Conservation (phyloP, 352 stramenopile genomes). For the Blastocystis sp. region DNA sequence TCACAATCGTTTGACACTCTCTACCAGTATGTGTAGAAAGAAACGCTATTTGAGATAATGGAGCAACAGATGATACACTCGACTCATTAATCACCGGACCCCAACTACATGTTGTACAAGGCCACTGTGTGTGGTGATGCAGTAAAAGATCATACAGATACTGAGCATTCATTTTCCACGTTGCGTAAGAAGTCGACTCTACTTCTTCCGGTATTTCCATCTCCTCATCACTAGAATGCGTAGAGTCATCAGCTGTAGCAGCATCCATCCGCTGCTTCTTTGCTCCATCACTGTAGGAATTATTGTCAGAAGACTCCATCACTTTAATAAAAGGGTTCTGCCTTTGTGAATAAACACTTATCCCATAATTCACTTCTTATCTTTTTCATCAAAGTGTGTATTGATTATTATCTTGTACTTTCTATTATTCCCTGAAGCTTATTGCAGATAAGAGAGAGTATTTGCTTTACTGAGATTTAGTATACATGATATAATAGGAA, state of each 20-base stretch:
- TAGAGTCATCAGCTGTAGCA: not conserved
- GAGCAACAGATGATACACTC: not conserved
- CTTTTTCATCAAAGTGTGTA: no score
- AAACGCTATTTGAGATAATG: constrained; percentile 19
- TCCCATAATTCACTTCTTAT: no score
- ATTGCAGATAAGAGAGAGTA: no score
- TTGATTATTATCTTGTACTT: no score
- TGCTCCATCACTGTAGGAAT: not conserved
- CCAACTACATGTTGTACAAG: constrained; percentile 16
- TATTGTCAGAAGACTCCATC: not conserved
- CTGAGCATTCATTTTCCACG: constrained; percentile 47
- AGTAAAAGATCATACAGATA: constrained; percentile 52
- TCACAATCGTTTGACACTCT: not conserved
- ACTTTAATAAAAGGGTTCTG: not conserved
- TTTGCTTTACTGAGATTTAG: no score
- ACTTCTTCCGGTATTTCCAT: not conserved
- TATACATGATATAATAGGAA: no score
- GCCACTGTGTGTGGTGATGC: constrained; percentile 33
- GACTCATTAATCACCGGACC: constrained; percentile 4
- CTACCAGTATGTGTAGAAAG: constrained; percentile 21
- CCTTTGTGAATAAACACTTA: no score
- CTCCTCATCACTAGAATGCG: not conserved
- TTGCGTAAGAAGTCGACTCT: not conserved
- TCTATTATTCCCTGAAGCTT: no score
- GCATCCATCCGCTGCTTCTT: not conserved